Evolutionary conservation across 805 yeast species (phyloP), one percentile per base, ranked within the genome.

Genomic region (Candida patagonica): DNA sequence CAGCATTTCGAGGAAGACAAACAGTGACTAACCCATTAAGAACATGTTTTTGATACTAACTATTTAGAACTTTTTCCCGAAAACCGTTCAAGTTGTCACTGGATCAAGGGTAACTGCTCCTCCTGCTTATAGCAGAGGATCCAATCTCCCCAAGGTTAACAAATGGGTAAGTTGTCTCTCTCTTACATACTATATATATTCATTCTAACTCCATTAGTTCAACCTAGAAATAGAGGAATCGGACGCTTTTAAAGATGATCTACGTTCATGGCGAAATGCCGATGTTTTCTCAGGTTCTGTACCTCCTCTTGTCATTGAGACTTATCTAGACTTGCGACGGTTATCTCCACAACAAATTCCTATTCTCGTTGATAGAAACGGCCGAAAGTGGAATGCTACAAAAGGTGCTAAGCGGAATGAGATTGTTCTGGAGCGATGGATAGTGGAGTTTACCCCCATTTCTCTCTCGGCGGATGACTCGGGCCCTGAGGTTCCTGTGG

Each of bases 381-480:
- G 69, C 19, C 66, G 67, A 46, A 38, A 48, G n/a, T 51, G 50
- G 47, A 50, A 69, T 10, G 77, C 80, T 72, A 66, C 80, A 7
- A 74, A 69, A 43, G 80, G 80, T 10, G 66, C 71, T 2, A 75
- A 73, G 52, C 81, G 81, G 52, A 68, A 75, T 13, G 97, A 89
- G 59, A 74, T 92, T n/a, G 96, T 92, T 2, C 62, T 92, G 42
- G 98, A 92, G 55, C 70, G 98, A 43, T 92, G 98, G 98, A 67
- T 86, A 19, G 63, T 92, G 25, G 95, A 88, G 57, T 73, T 88
- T 44, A 27, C 33, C 29, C 26, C 26, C 17, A 9, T 10, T 19
- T 31, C 35, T 32, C 27, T 13, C 15, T 16, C 25, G 15, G 31
- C 38, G 20, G 26, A 10, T 10, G 15, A 17, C 8, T 7, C 49